Evolutionary conservation across 106 monocot species (phyloP).

Genomic region (Dendrobium officinale): DNA sequence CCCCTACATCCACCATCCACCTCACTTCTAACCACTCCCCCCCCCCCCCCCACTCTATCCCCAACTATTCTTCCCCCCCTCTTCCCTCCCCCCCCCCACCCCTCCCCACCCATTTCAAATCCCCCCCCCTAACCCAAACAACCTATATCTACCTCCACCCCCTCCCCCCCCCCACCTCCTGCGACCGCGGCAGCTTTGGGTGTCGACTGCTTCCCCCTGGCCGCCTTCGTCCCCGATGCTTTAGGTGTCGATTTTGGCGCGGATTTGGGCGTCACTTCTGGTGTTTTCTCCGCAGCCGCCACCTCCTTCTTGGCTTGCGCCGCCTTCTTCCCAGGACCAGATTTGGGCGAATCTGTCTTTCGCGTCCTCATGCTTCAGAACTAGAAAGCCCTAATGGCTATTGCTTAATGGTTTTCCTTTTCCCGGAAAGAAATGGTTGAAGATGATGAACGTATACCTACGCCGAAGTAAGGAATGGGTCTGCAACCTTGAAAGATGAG

Average conservation of each 20-base stretch:
- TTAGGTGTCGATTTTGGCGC: slow-evolving; percentile 17
- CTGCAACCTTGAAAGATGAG: not conserved
- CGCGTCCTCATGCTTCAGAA: slow-evolving; percentile 27
- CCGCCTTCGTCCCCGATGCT: slow-evolving; percentile 7
- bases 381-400: not conserved
- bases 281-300: slow-evolving; percentile 6
- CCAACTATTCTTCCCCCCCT: too few relatives aligned
- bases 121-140: too few relatives aligned
- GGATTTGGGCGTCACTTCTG: slow-evolving; percentile 8
- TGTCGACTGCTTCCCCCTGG: slow-evolving; percentile 7
- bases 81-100: too few relatives aligned
- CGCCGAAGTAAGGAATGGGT: not conserved
- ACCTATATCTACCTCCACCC: too few relatives aligned
- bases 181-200: slow-evolving; percentile 10
- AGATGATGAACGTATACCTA: not conserved
- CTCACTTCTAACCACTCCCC: too few relatives aligned
- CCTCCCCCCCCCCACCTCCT: too few relatives aligned
- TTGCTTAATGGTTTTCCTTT: not conserved
- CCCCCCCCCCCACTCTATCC: too few relatives aligned
- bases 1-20: too few relatives aligned
- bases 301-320: slow-evolving; percentile 10
- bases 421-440: not conserved
- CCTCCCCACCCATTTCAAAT: too few relatives aligned
- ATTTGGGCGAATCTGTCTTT: slow-evolving; percentile 23
- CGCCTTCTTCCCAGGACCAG: slow-evolving; percentile 19